Conservation (phyloP, 2,329 filamentous ascomycete genomes). For the Pyricularia sp. region DNA sequence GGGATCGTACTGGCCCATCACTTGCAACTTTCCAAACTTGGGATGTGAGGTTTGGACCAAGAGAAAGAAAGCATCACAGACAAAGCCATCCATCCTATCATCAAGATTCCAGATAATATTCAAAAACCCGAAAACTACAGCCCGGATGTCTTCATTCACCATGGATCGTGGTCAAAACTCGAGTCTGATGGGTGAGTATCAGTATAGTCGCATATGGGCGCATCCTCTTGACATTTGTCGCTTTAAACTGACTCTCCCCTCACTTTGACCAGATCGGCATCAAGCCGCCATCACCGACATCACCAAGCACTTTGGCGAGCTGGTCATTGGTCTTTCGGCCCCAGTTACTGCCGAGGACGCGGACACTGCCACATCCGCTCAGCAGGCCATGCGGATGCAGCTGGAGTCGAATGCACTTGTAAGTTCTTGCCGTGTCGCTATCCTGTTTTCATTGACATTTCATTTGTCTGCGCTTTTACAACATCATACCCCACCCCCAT, state of each 20-base stretch:
- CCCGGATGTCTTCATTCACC: background rate
- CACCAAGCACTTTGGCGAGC: constrained; percentile 32
- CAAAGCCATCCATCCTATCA: background rate
- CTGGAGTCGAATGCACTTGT: constrained; percentile 27
- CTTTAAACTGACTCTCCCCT: background rate
- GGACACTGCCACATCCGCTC: constrained; percentile 25
- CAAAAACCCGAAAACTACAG: background rate
- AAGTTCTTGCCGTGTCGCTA: constrained; percentile 8
- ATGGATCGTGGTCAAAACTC: constrained; percentile 14
- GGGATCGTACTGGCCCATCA: background rate
- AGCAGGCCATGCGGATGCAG: constrained; percentile 30
- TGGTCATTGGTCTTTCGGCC: constrained; percentile 27
- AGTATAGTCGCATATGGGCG: background rate
- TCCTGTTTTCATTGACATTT: background rate
- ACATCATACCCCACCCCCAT: background rate
- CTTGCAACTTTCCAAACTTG: background rate
- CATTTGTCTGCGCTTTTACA: background rate
- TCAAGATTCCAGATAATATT: background rate
- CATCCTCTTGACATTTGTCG: no score
- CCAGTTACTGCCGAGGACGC: constrained; percentile 22
- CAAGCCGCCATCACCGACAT: constrained; percentile 33
- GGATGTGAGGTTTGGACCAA: background rate
- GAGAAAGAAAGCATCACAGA: background rate
- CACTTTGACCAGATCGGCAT: constrained; percentile 29
- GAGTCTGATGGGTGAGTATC: constrained; percentile 12